Base-by-base conservation (phyloP, 352 stramenopile genomes). In the Blastocystis sp. region DNA sequence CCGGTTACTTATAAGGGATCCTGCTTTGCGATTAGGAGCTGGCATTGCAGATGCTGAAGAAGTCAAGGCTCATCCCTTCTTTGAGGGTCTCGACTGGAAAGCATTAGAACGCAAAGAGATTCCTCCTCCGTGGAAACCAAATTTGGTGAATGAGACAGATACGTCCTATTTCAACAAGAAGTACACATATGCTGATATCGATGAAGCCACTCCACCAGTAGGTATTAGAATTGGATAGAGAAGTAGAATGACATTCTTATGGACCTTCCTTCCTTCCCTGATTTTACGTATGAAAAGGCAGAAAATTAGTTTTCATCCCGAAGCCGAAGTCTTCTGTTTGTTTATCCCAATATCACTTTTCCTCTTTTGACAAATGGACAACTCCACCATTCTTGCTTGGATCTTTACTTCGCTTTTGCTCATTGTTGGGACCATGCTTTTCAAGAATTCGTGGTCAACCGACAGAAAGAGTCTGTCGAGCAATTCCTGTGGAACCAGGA, bases 161-260 rank as follows among this genome's bases (percentile, higher is more conserved):
- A 96, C 93, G 75, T 94, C 92, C 90, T 97, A 97, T 90, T 95
- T 97, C 87, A 92, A 96, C 88, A 90, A 96, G 58, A 93, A 97
- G 83, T 97, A 97, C 87, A 97, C 94, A 74, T 87, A 87, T 63
- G 77, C 77, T 11, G 77, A 87, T 57, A 78, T 87, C 51, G 77
- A 87, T 29, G 77, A 87, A 51, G 77, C 59, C 16, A 87, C 77
- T 14, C 77, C 77, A 14, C 77, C 77, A 1, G 77, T 87, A 74
- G 11, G 46, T 3, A 39, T 12, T 27, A 9, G n/a, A 21, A 52
- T 5, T 6, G 12, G n/a, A 37, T 32, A 65, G 16, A 24, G 11
- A 39, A 19, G 46, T 83, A 83, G 71, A 83, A 63, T 21, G 71
- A 83, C 49, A 52, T 83, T 14, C 42, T 83, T 52, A 32, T 83